These are phyloP conservation scores for Penicillium concentricum DNA, from an alignment of 2,329 filamentous ascomycete species.

Conservation along the genomic window DNA sequence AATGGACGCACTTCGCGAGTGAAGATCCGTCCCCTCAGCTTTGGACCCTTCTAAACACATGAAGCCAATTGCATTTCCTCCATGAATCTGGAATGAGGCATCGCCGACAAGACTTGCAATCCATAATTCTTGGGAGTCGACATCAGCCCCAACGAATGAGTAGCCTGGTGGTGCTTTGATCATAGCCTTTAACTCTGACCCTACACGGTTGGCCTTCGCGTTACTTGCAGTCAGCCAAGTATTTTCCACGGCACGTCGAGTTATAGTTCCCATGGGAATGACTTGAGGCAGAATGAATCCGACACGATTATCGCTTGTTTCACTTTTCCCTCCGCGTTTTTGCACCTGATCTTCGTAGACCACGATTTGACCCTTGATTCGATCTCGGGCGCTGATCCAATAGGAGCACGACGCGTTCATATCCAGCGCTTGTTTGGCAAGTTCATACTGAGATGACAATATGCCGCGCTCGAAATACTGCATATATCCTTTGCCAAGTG, in stretches of 20 bases:
- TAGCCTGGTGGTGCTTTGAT: slow-evolving; percentile 87
- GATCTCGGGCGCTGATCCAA: slow-evolving; percentile 93
- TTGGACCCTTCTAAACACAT: slow-evolving; percentile 99
- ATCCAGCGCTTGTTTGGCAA: slow-evolving; percentile 91
- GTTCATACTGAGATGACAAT: slow-evolving; percentile 80
- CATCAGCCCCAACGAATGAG: slow-evolving; percentile 92
- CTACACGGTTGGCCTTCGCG: slow-evolving; percentile 91
- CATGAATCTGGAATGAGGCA: slow-evolving; percentile 90
- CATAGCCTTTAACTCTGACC: slow-evolving; percentile 97
- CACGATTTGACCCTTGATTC: slow-evolving; percentile 93
- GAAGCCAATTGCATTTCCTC: slow-evolving; percentile 95
- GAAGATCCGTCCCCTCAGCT: slow-evolving; percentile 86
- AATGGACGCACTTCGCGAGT: slow-evolving; percentile 89
- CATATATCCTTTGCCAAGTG: slow-evolving; percentile 87
- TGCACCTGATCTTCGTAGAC: slow-evolving; percentile 71
- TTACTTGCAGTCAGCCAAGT: slow-evolving; percentile 98
- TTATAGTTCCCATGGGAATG: slow-evolving; percentile 98
- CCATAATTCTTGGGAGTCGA: slow-evolving; percentile 97
- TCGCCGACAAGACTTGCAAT: slow-evolving; percentile 95
- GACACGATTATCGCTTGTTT: slow-evolving; percentile 35
- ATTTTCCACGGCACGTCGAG: slow-evolving; percentile 89
- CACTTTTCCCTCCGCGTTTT: slow-evolving; percentile 18
- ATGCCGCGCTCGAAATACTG: slow-evolving; percentile 87
- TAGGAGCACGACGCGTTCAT: slow-evolving; percentile 99
- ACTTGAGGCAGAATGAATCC: slow-evolving; percentile 93